Evolutionary conservation across 352 stramenopile genomes (phyloP), one percentile per base, ranked within the genome.

Genomic region (Pseudoperonospora humuli): DNA sequence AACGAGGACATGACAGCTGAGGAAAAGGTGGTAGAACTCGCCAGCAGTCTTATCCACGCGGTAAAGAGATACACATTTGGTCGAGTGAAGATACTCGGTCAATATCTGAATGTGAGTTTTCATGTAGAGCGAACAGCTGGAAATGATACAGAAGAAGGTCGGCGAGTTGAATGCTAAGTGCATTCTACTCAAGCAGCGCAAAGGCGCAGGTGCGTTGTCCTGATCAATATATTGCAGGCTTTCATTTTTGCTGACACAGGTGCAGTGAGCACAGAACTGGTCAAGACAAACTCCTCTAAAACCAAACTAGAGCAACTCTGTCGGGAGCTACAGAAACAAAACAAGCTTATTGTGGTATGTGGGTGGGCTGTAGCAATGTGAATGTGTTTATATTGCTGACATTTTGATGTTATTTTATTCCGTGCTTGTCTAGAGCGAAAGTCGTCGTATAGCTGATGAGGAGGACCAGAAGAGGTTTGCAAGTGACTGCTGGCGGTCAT

Each of bases 311-410:
- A 93, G 39, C 70, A 87, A 28, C 72, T 93, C 7, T 93, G 81
- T 56, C 76, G 81, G 7, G 81, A 91, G 42, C 37, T 93, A 21
- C 78, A 91, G 55, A 89, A 89, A 54, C 81, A 93, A 38, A 93
- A 93, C 57, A 93, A 93, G 47, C 55, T 84, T 13, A 89, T 89
- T 45, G 67, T 88, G 46, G 72, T 85, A 47, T 20, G 62, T 35
- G 9, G 2, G 28, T 31, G 15, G 15, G 24, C 20, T 37, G 20
- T 13, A 24, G 23, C 32, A 21, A n/a, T 24, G 26, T 13, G 5
- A 15, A 2, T 31, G 37, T 15, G 6, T 39, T 2, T 7, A 1
- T 11, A 29, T 5, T 19, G 4, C 21, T 45, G n/a, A n/a, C 21
- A 39, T 0, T 40, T 28, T 46, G 2, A 18, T 45, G 24, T 8